Conservation (phyloP, 1,284 basidiomycete genomes). For the Puccinia horiana region DNA sequence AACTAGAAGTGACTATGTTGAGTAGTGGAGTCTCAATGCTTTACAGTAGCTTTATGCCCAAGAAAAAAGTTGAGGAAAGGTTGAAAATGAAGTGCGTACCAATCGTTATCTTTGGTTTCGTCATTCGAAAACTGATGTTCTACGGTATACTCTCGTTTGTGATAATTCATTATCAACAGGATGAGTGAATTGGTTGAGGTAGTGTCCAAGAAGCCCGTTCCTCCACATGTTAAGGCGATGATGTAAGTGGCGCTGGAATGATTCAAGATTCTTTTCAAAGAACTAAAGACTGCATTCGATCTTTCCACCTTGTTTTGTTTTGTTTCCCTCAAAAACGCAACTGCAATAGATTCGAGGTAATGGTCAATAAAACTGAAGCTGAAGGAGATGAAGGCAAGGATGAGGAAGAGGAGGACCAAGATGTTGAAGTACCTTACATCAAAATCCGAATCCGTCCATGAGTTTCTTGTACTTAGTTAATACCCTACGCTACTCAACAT, state of each 20-base stretch:
- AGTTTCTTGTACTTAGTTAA: not conserved
- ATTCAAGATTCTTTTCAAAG: not conserved
- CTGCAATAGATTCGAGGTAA: constrained; percentile 34
- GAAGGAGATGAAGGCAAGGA: not conserved
- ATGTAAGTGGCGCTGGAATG: constrained; percentile 18
- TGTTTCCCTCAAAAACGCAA: not conserved
- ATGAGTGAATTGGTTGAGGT: constrained; percentile 88
- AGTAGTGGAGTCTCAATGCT: constrained; percentile 97
- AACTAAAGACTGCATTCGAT: no score
- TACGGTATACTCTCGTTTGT: not conserved
- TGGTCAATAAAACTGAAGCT: constrained; percentile 40
- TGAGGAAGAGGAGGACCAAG: constrained; percentile 36
- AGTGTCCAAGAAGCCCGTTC: constrained; percentile 89
- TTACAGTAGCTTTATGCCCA: constrained; percentile 87
- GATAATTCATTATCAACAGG: constrained; percentile 53
- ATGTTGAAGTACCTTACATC: constrained; percentile 49
- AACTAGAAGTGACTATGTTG: constrained; percentile 90
- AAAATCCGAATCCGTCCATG: constrained; percentile 46
- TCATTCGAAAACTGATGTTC: constrained; percentile 51
- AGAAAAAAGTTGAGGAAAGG: constrained; percentile 86
- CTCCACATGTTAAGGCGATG: constrained; percentile 60
- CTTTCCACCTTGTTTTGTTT: not conserved
- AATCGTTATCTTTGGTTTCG: constrained; percentile 46
- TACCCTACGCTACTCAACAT: not conserved
- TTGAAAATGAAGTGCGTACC: constrained; percentile 68